A percentile compares a stretch with the other conserved stretches of the same genome.
phyloP scores from a whole-genome alignment of 2,329 filamentous ascomycete species.

The Colletotrichum aenigma region DNA sequence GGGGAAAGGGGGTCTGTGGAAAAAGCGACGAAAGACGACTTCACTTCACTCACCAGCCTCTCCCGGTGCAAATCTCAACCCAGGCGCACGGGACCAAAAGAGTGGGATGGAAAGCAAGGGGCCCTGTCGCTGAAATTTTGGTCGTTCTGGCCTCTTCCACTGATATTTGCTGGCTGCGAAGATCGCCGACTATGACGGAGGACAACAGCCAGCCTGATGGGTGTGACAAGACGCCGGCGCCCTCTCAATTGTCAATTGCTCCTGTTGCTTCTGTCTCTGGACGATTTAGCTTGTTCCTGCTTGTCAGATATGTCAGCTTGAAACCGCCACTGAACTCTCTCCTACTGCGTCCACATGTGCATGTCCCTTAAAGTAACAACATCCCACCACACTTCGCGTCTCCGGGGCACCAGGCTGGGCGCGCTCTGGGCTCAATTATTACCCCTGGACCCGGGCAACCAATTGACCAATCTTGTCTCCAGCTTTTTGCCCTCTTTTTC shows the following conservation, averaged over 20 bases:
- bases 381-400: background rate
- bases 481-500: background rate
- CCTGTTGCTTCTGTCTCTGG: background rate
- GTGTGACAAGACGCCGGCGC: background rate
- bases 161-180: background rate
- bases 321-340: background rate
- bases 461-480: slow-evolving; percentile 7
- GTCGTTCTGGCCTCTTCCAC: background rate
- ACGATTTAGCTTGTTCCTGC: background rate
- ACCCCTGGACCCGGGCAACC: background rate
- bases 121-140: background rate
- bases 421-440: background rate
- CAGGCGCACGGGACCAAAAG: background rate
- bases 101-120: background rate
- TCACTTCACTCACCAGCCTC: background rate
- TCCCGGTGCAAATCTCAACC: slow-evolving; percentile 5
- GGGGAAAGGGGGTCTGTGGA: background rate
- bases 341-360: background rate
- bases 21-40: background rate
- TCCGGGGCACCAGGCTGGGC: background rate
- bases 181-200: background rate
- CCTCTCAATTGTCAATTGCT: background rate
- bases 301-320: background rate
- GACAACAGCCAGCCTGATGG: background rate
- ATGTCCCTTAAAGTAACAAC: background rate